Percentiles rank a stretch among this genome's conserved stretches.
These are phyloP conservation scores for Sapria himalayana DNA, from an alignment of 345 rosid species.

Conservation along the genomic window DNA sequence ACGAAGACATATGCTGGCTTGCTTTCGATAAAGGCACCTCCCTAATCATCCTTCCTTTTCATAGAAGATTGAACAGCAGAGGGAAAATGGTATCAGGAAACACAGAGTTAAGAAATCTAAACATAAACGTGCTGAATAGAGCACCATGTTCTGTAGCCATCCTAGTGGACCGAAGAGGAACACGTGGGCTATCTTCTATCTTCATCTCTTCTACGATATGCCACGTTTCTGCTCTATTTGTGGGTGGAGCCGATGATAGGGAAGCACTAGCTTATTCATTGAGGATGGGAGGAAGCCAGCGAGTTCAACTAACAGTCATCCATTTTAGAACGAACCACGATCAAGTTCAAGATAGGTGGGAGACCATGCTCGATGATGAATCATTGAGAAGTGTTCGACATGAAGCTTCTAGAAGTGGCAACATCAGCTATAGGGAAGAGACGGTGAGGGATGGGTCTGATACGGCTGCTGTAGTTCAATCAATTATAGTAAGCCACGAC, in stretches of 20 bases:
- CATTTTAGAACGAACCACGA: background rate
- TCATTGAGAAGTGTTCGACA: slow-evolving; percentile 1
- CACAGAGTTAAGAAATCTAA: slow-evolving; percentile 6
- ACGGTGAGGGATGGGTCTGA: slow-evolving; percentile 12
- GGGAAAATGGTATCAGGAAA: slow-evolving; percentile 7
- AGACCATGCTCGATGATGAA: slow-evolving; percentile 5
- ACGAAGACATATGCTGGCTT: slow-evolving; percentile 13
- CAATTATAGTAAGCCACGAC: slow-evolving; percentile 2
- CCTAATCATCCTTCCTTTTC: slow-evolving; percentile 10
- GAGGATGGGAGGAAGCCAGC: slow-evolving; percentile 9
- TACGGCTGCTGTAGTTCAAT: slow-evolving; percentile 5
- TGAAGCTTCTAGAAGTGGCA: background rate
- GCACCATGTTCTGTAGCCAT: slow-evolving; percentile 14
- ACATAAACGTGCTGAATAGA: slow-evolving; percentile 7
- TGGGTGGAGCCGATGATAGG: slow-evolving; percentile 13
- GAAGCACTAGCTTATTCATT: slow-evolving; percentile 14
- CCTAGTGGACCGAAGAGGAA: slow-evolving; percentile 9
- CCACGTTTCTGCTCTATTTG: slow-evolving; percentile 4
- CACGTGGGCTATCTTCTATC: slow-evolving; percentile 5
- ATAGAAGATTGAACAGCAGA: slow-evolving; percentile 10
- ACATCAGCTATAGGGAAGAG: slow-evolving; percentile 1
- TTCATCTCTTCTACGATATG: background rate
- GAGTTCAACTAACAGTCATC: slow-evolving; percentile 7
- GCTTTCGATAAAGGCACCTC: slow-evolving; percentile 12
- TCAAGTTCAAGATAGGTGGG: background rate